These are phyloP conservation scores for Gentiana macrophylla DNA, from an alignment of 257 asterid species.

Conservation along the genomic window DNA sequence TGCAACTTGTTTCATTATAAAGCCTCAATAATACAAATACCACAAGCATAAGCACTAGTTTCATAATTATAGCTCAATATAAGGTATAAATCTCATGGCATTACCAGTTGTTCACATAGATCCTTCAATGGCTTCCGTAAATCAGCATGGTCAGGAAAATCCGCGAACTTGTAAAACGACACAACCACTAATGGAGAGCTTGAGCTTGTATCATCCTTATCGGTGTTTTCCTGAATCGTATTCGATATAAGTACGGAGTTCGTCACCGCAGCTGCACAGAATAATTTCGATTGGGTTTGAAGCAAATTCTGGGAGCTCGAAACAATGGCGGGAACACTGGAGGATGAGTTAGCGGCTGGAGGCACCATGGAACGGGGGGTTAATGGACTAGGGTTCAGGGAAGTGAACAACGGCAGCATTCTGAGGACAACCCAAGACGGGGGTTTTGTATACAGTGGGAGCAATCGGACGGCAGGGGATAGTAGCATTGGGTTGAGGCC, in stretches of 20 bases:
- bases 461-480: conserved; percentile 5
- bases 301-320: conserved; percentile 13
- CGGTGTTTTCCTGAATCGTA: conserved; percentile 4
- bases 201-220: conserved; percentile 8
- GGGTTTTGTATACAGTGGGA: conserved; percentile 22
- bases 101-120: conserved; percentile 70
- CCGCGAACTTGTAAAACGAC: conserved; percentile 76
- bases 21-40: too few species aligned
- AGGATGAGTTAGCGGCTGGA: conserved; percentile 23
- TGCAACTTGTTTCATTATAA: too few species aligned
- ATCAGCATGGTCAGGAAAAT: conserved; percentile 68
- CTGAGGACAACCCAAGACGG: conserved; percentile 25
- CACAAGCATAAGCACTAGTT: too few species aligned
- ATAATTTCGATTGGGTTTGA: conserved; percentile 17
- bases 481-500: too few species aligned
- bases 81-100: not conserved
- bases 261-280: conserved; percentile 16
- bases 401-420: conserved; percentile 11
- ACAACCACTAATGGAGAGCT: conserved; percentile 50
- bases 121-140: conserved; percentile 64
- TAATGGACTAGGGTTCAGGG: conserved; percentile 28
- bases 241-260: conserved; percentile 8
- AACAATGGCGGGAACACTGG: conserved; percentile 18
- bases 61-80: too few species aligned
- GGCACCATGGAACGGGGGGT: conserved; percentile 15